A percentile compares a stretch with the other conserved stretches of the same genome.
Conservation (phyloP, 2,329 filamentous ascomycete species). For the Aspergillus quadricinctus region DNA sequence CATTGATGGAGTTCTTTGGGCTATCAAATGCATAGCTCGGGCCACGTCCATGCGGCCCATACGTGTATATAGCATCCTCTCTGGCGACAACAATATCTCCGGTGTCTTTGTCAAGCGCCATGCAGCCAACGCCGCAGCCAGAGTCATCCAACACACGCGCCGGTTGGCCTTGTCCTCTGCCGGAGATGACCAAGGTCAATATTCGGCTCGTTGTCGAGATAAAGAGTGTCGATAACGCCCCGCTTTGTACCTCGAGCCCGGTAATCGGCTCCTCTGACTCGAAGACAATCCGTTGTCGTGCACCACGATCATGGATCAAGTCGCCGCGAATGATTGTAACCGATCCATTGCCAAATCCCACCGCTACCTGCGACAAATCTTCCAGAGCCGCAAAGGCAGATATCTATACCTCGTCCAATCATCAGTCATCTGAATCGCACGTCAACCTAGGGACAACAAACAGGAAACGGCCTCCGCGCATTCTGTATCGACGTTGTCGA, state of each 20-base stretch:
- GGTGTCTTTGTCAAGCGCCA: conserved; percentile 75
- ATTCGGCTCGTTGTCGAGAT: conserved; percentile 88
- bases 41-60: conserved; percentile 77
- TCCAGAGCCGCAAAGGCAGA: conserved; percentile 84
- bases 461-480: conserved; percentile 87
- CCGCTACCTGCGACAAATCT: conserved; percentile 85
- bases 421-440: conserved; percentile 1
- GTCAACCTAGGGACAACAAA: conserved; percentile 36
- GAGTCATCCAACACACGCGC: conserved; percentile 83
- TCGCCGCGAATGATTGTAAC: conserved; percentile 93
- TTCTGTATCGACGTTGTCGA: conserved; percentile 85
- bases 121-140: conserved; percentile 90
- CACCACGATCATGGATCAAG: conserved; percentile 89
- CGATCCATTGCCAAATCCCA: conserved; percentile 92
- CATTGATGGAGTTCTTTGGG: conserved; percentile 74
- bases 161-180: conserved; percentile 82
- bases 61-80: conserved; percentile 94
- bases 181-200: conserved; percentile 78
- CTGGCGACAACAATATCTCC: conserved; percentile 88
- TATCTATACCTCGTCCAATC: conserved; percentile 37
- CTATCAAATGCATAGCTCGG: conserved; percentile 89
- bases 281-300: conserved; percentile 89
- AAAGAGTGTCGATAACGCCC: conserved; percentile 70
- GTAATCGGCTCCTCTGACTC: conserved; percentile 97
- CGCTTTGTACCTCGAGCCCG: conserved; percentile 71